These are phyloP conservation scores for Ophiostoma sp. DNA, from an alignment of 2,329 filamentous ascomycete genomes.

Conservation along the genomic window DNA sequence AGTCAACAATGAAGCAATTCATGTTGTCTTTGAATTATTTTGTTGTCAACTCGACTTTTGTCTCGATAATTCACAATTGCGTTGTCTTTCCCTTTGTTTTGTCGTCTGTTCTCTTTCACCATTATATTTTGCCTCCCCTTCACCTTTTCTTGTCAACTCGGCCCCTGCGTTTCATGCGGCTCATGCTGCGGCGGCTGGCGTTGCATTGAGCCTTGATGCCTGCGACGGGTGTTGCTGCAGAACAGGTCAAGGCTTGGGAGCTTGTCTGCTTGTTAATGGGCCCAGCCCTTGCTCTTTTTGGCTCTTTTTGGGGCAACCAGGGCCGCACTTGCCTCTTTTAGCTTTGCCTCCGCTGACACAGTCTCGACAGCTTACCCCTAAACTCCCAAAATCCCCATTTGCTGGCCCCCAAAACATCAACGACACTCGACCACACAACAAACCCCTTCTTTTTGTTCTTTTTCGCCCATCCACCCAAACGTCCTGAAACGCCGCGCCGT, in stretches of 20 bases:
- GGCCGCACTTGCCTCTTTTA: background rate
- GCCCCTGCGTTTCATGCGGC: constrained; percentile 18
- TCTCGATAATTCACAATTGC: background rate
- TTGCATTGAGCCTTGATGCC: constrained; percentile 12
- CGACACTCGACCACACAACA: background rate
- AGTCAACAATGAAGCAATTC: background rate
- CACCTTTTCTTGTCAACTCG: background rate
- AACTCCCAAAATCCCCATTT: no score
- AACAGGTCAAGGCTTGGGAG: background rate
- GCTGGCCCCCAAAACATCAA: background rate
- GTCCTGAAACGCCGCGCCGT: constrained; percentile 17
- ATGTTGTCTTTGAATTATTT: background rate
- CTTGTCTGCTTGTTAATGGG: constrained; percentile 1
- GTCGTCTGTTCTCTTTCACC: background rate
- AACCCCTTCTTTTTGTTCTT: background rate
- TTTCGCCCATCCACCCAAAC: constrained; percentile 6
- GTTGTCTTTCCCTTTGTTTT: background rate
- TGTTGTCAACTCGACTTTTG: background rate
- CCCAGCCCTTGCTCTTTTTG: background rate
- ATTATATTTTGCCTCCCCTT: background rate
- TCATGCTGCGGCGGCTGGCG: constrained; percentile 16
- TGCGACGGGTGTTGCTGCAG: background rate
- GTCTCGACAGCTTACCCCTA: no score
- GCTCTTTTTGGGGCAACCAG: background rate
- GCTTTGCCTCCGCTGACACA: background rate